Percentiles rank a stretch among this genome's conserved stretches.
These are phyloP conservation scores for Turnera subulata DNA, from an alignment of 345 rosid genomes.

Conservation along the genomic window DNA sequence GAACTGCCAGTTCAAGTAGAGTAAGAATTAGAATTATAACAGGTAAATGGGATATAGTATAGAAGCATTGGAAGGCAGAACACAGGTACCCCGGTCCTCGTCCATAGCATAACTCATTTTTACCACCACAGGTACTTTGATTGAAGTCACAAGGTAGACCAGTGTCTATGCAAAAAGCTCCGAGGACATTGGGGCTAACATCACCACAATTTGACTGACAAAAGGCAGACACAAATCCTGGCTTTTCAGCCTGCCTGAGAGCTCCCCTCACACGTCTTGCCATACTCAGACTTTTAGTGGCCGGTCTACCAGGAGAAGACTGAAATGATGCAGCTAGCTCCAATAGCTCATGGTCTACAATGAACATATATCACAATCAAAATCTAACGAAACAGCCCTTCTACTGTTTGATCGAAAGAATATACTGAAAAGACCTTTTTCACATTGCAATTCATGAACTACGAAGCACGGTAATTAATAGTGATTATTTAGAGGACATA, in stretches of 20 bases:
- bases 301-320: constrained; percentile 68
- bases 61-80: constrained; percentile 4
- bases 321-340: constrained; percentile 90
- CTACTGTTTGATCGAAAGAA: not conserved
- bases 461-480: not conserved
- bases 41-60: constrained; percentile 2
- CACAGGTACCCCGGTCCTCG: constrained; percentile 89
- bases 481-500: not conserved
- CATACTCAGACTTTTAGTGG: constrained; percentile 57
- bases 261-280: constrained; percentile 75
- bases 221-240: constrained; percentile 91
- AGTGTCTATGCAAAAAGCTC: constrained; percentile 86
- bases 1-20: constrained; percentile 46
- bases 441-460: not conserved
- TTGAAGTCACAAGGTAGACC: constrained; percentile 97
- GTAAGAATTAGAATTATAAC: constrained; percentile 10
- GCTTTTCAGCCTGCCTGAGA: constrained; percentile 75
- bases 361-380: constrained; percentile 13
- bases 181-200: constrained; percentile 96
- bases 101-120: constrained; percentile 87
- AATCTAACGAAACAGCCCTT: not conserved
- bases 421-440: not conserved
- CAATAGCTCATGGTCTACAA: constrained; percentile 69
- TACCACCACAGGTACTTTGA: constrained; percentile 95
- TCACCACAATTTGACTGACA: constrained; percentile 98